These are phyloP conservation scores for Sergeia podlipaevii DNA, from an alignment of 208 protist species.

Conservation along the genomic window DNA sequence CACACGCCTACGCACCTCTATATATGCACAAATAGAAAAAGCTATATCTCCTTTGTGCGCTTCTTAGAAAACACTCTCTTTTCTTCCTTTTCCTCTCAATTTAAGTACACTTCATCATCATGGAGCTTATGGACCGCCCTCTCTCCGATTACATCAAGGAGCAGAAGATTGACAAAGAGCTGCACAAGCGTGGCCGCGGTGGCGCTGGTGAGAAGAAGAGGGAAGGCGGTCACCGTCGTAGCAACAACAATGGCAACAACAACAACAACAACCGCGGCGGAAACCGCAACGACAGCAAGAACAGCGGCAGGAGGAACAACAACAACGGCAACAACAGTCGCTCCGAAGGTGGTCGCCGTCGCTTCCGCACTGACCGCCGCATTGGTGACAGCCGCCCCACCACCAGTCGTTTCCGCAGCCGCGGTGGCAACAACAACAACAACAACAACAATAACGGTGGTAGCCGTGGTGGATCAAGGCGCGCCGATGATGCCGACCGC, in stretches of 20 bases:
- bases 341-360: background rate
- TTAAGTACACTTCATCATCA: slow-evolving; percentile 15
- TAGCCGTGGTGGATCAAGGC: slow-evolving; percentile 10
- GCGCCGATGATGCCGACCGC: slow-evolving; percentile 10
- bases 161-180: slow-evolving; percentile 75
- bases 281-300: slow-evolving; percentile 4
- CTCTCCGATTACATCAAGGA: slow-evolving; percentile 88
- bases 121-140: slow-evolving; percentile 82
- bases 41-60: too few relatives aligned
- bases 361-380: slow-evolving; percentile 1
- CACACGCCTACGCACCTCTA: too few relatives aligned
- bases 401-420: slow-evolving; percentile 14
- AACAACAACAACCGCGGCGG: slow-evolving; percentile 10
- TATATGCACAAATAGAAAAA: too few relatives aligned
- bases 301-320: slow-evolving; percentile 11
- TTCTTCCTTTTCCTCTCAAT: slow-evolving; percentile 4
- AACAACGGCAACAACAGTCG: background rate
- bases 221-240: slow-evolving; percentile 3
- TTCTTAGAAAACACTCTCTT: slow-evolving; percentile 7
- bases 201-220: slow-evolving; percentile 6
- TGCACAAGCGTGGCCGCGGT: slow-evolving; percentile 37
- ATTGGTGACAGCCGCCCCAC: slow-evolving; percentile 17
- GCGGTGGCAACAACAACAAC: slow-evolving; percentile 5
- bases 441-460: slow-evolving; percentile 16
- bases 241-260: slow-evolving; percentile 7